These are phyloP conservation scores for Crithidia expoeki DNA, from an alignment of 208 protist genomes.

Conservation along the genomic window DNA sequence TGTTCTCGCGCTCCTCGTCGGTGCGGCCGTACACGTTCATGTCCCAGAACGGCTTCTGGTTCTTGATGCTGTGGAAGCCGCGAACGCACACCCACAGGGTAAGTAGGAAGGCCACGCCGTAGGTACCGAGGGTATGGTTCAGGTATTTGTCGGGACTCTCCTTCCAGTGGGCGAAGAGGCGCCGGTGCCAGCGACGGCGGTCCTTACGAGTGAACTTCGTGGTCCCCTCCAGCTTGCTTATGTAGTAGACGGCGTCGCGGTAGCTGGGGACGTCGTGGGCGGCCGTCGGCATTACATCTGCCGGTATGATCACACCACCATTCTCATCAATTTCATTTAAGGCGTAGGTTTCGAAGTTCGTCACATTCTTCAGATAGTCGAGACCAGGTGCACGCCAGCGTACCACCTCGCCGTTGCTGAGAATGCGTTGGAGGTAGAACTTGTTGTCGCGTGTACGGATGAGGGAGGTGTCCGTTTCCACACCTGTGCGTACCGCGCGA, in stretches of 20 bases:
- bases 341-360: constrained; percentile 89
- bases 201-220: constrained; percentile 88
- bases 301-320: constrained; percentile 80
- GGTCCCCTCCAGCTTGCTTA: constrained; percentile 60
- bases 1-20: constrained; percentile 60
- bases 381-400: constrained; percentile 84
- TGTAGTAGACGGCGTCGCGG: constrained; percentile 81
- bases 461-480: constrained; percentile 77
- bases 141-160: constrained; percentile 85
- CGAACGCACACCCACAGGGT: constrained; percentile 71
- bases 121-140: constrained; percentile 65
- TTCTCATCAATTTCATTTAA: constrained; percentile 90
- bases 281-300: constrained; percentile 78
- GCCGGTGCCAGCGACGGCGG: constrained; percentile 78
- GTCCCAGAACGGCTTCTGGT: constrained; percentile 91
- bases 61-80: constrained; percentile 85
- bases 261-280: constrained; percentile 69
- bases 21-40: constrained; percentile 78
- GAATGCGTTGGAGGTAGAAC: constrained; percentile 90
- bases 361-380: constrained; percentile 82
- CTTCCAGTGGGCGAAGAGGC: constrained; percentile 81
- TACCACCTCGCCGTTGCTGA: constrained; percentile 77
- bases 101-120: constrained; percentile 65
- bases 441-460: constrained; percentile 90
- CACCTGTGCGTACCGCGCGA: constrained; percentile 53